phyloP scores from a whole-genome alignment of 306 rosid species.

The Malus orientalis region DNA sequence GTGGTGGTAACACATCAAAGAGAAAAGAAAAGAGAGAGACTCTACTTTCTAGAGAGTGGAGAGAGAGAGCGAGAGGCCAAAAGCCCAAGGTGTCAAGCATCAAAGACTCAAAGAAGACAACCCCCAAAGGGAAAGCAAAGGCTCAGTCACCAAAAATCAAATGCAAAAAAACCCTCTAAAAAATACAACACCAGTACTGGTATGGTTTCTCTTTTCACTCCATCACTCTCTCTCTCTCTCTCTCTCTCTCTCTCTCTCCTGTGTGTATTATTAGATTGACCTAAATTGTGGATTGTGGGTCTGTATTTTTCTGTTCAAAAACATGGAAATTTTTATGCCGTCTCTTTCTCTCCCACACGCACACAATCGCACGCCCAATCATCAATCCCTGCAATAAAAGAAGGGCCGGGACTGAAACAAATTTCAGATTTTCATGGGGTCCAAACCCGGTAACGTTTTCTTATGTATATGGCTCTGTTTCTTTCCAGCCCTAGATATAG shows the following conservation, averaged over 20 bases:
- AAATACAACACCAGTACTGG: slow-evolving; percentile 9
- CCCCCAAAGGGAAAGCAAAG: background rate
- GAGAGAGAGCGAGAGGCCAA: background rate
- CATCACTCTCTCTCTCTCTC: background rate
- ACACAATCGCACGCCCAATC: background rate
- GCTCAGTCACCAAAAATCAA: slow-evolving; percentile 6
- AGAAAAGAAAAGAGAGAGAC: background rate
- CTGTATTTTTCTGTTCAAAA: slow-evolving; percentile 5
- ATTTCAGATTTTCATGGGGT: slow-evolving; percentile 7
- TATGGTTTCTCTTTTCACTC: slow-evolving; percentile 2
- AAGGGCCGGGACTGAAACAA: slow-evolving; percentile 26
- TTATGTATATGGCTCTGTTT: background rate
- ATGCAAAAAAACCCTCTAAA: background rate
- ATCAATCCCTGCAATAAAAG: slow-evolving; percentile 28
- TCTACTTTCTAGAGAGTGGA: background rate
- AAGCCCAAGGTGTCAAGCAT: slow-evolving; percentile 11
- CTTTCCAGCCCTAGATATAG: slow-evolving; percentile 24
- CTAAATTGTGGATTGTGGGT: slow-evolving; percentile 2
- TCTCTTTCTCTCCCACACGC: slow-evolving; percentile 10
- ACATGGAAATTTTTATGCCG: slow-evolving; percentile 20
- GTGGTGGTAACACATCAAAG: background rate
- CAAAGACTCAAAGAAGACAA: background rate
- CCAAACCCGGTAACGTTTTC: background rate
- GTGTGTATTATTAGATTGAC: slow-evolving; percentile 4
- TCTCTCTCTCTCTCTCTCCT: background rate